phyloP scores from a whole-genome alignment of 2,329 filamentous ascomycete species.

The Pseudogymnoascus sp. region DNA sequence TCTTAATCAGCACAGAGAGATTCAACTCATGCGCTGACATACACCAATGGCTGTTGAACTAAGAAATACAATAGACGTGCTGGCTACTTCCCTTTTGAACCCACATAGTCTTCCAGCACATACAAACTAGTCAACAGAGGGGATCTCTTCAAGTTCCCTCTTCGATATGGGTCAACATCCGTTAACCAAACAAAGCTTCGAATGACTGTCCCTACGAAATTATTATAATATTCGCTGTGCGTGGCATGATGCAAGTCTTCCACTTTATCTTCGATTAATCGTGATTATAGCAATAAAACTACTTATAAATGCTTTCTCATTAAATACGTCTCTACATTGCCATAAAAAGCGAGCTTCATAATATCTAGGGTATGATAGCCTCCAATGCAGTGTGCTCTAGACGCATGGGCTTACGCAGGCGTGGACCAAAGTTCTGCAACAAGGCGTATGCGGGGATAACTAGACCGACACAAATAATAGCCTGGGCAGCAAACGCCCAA shows the following conservation, averaged over 20 bases:
- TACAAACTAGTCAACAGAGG: not conserved
- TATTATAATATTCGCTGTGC: not conserved
- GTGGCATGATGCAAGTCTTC: not conserved
- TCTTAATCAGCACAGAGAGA: not conserved
- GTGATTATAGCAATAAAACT: not conserved
- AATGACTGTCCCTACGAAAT: not conserved
- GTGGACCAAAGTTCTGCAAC: slow-evolving; percentile 21
- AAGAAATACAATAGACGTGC: not conserved
- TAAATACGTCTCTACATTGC: not conserved
- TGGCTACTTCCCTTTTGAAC: not conserved
- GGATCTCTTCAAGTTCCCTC: not conserved
- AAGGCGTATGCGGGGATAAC: slow-evolving; percentile 19
- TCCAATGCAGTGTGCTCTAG: not conserved
- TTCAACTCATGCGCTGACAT: not conserved
- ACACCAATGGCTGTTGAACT: not conserved
- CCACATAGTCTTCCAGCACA: not conserved
- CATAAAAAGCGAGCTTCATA: not conserved
- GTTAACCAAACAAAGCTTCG: not conserved
- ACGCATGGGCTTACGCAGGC: slow-evolving; percentile 14
- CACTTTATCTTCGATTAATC: not conserved
- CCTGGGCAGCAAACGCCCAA: slow-evolving; percentile 26
- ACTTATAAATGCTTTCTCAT: not conserved
- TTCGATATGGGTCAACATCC: not conserved
- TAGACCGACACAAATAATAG: slow-evolving; percentile 24
- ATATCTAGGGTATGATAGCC: not conserved